phyloP scores from a whole-genome alignment of 2,329 filamentous ascomycete genomes.

The Fusarium foetens region DNA sequence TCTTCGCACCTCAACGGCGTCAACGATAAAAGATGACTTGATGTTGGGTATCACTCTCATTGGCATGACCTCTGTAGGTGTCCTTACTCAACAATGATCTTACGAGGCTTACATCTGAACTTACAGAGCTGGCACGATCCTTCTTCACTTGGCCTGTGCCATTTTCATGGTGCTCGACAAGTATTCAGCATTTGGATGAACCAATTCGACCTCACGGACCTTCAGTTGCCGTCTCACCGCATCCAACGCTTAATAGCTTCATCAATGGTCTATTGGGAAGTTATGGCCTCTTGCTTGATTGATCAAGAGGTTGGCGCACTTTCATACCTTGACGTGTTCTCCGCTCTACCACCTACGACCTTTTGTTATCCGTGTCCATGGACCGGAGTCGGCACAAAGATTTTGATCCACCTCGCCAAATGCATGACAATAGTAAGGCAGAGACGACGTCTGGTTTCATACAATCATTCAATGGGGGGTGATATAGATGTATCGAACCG shows the following conservation, averaged over 20 bases:
- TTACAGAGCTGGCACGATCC: slow-evolving; percentile 25
- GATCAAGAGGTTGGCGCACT: slow-evolving; percentile 16
- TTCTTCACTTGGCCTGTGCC: slow-evolving; percentile 8
- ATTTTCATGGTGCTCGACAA: slow-evolving; percentile 21
- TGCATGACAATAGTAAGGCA: not conserved
- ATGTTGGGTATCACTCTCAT: slow-evolving; percentile 23
- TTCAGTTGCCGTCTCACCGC: not conserved
- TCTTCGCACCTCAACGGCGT: fast-evolving
- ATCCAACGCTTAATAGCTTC: slow-evolving; percentile 16
- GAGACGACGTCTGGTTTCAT: not conserved
- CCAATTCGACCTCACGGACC: not conserved
- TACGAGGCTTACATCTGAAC: not conserved
- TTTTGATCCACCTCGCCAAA: slow-evolving; percentile 15
- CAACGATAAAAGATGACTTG: slow-evolving; percentile 14
- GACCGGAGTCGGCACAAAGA: slow-evolving; percentile 21
- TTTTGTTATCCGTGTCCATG: slow-evolving; percentile 20
- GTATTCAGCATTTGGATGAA: slow-evolving; percentile 24
- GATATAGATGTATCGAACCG: too few species aligned
- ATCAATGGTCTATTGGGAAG: slow-evolving; percentile 36
- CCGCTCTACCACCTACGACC: not conserved
- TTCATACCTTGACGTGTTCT: slow-evolving; percentile 22
- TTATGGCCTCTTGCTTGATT: slow-evolving; percentile 22
- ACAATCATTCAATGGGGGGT: fast-evolving
- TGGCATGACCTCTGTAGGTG: slow-evolving; percentile 30
- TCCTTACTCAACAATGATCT: fast-evolving